Evolutionary conservation across 495 filamentous ascomycete species (phyloP).

Genomic region (Trichodelitschia bisporula): DNA sequence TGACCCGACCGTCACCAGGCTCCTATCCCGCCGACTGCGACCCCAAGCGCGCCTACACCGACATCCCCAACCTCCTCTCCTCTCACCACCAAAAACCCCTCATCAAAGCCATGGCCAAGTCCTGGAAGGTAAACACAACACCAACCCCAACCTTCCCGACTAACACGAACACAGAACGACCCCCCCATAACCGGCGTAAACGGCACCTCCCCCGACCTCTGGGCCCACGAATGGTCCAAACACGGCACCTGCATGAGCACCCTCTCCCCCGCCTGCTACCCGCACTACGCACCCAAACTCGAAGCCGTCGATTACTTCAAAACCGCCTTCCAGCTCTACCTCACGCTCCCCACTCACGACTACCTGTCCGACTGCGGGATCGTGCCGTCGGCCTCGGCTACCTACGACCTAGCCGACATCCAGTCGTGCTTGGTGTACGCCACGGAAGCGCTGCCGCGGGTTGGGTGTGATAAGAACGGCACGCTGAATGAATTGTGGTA

Average conservation of each 20-base stretch:
- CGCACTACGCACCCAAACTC: conserved; percentile 27
- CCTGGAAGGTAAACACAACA: too few species aligned
- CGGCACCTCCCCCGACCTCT: too few species aligned
- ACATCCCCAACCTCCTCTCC: too few species aligned
- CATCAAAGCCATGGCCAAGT: too few species aligned
- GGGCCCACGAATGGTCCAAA: conserved; percentile 77
- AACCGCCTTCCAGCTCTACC: conserved; percentile 33
- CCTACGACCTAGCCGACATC: conserved; percentile 40
- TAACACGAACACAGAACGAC: too few species aligned
- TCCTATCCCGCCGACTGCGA: too few species aligned
- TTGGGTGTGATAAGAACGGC: conserved; percentile 37
- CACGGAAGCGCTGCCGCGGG: too few species aligned
- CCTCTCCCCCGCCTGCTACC: conserved; percentile 48
- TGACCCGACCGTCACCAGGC: too few species aligned
- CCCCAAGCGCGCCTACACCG: too few species aligned
- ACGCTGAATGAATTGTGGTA: conserved; percentile 67
- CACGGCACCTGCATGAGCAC: conserved; percentile 58
- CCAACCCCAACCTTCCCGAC: too few species aligned
- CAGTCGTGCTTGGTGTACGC: conserved; percentile 43
- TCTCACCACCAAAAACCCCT: too few species aligned
- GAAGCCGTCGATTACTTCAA: conserved; percentile 41
- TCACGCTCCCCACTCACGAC: conserved; percentile 32
- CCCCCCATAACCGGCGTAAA: too few species aligned
- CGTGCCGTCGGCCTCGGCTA: conserved; percentile 28
- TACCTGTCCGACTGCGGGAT: conserved; percentile 39